Evolutionary conservation across 2,329 filamentous ascomycete species (phyloP), one percentile per base, ranked within the genome.

Genomic region (Amauroascus niger): DNA sequence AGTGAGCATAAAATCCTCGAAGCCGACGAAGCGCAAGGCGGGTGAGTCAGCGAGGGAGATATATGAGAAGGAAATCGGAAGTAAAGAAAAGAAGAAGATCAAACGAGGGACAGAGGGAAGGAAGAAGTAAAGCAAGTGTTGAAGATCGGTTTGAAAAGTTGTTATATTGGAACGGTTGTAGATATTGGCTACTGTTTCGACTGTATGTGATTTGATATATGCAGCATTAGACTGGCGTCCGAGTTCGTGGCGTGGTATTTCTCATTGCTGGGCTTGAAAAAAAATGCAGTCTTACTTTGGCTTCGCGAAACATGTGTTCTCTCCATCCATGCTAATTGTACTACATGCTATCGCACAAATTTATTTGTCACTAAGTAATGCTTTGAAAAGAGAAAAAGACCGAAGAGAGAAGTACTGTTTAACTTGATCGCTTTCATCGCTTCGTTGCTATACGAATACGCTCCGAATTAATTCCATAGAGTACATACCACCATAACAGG

Each of bases 1-100:
- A 0, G 88, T 96, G 26, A 90, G 86, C 65, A 81, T 97, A 53
- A 93, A 90, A 76, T 81, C 82, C n/a, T 75, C 75, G 55, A 88
- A 89, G 71, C 62, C 63, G 2, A 63, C 71, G 58, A 91, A 93
- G 76, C 77, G 88, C 62, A 94, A 94, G 72, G 86, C 81, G 48
- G 74, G 74, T 6, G 76, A 78, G 61, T 71, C 74, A 0, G 71
- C 77, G 2, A 74, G 72, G 24, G 76, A 79, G 51, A 73, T 76
- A 39, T 71, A 67, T 56, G 71, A 72, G 37, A 61, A 71, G 59
- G 69, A 71, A 58, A 62, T 72, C 45, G 70, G 70, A 33, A 70
- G 67, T 5, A 72, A 71, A 61, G 65, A 68, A 45, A 67, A 70
- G 54, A 73, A 72, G 65, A 68, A 71, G 33, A 71, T 73, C 47